These are phyloP conservation scores for Colletotrichum eleusines DNA, from an alignment of 2,329 filamentous ascomycete species.

Conservation along the genomic window DNA sequence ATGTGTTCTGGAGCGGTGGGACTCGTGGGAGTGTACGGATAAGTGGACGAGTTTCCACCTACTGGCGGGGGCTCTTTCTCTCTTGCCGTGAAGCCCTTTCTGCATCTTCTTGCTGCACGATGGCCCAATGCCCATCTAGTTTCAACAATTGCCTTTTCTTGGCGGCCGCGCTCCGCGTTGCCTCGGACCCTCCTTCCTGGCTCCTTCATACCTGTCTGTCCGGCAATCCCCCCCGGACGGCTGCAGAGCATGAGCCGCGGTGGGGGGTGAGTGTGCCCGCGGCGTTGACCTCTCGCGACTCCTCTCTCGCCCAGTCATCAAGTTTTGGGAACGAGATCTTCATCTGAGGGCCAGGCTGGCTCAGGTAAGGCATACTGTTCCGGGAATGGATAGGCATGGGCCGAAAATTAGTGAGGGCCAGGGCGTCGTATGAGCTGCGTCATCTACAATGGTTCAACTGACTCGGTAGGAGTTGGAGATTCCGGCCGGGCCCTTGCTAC, in stretches of 20 bases:
- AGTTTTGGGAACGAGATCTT: slow-evolving; percentile 19
- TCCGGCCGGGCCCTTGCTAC: slow-evolving; percentile 10
- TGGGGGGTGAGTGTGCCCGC: background rate
- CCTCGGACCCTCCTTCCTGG: background rate
- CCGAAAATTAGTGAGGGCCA: slow-evolving; percentile 18
- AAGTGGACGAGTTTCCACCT: slow-evolving; percentile 16
- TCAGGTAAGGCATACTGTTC: background rate
- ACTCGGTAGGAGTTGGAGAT: slow-evolving; percentile 23
- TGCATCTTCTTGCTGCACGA: slow-evolving; percentile 33
- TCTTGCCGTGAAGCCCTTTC: slow-evolving; percentile 25
- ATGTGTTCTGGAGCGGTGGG: slow-evolving; percentile 36
- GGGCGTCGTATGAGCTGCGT: slow-evolving; percentile 28
- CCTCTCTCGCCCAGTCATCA: slow-evolving; percentile 3
- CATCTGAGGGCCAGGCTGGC: slow-evolving; percentile 20
- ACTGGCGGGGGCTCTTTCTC: slow-evolving; percentile 1
- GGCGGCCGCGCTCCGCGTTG: slow-evolving; percentile 17
- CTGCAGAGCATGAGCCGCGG: slow-evolving; percentile 10
- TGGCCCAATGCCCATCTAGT: slow-evolving; percentile 16
- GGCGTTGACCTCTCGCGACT: slow-evolving; percentile 16
- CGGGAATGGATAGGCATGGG: slow-evolving; percentile 34
- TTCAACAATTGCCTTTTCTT: slow-evolving; percentile 6
- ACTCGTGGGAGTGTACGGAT: slow-evolving; percentile 2
- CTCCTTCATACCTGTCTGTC: slow-evolving; percentile 17
- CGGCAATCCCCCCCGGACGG: background rate
- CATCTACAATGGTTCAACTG: slow-evolving; percentile 33